Percentiles rank a stretch among this genome's conserved stretches.
Conservation (phyloP, 1,139 yeast genomes). For the Lipomyces yarrowii region DNA sequence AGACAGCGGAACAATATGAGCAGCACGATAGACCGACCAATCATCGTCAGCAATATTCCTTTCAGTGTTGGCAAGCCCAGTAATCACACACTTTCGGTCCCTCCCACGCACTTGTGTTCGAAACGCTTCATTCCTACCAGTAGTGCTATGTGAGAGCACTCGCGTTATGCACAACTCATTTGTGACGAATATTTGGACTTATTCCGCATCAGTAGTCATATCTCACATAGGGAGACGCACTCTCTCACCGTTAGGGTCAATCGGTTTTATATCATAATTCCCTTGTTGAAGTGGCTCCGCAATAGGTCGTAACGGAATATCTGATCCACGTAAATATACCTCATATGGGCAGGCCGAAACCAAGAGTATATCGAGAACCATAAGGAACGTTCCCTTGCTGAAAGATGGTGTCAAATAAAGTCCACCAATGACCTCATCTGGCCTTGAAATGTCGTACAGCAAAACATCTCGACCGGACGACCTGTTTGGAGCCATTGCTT, state of each 20-base stretch:
- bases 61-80: neutral
- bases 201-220: neutral
- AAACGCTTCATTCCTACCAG: neutral
- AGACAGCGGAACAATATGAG: neutral
- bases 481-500: neutral
- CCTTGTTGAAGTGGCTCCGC: neutral
- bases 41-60: neutral
- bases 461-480: neutral
- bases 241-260: neutral
- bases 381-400: neutral
- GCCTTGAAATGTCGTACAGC: neutral
- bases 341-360: neutral
- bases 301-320: neutral
- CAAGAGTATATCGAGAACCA: neutral
- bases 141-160: neutral
- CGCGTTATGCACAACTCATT: neutral
- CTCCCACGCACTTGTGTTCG: neutral
- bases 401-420: neutral
- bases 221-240: neutral
- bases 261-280: neutral
- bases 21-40: neutral
- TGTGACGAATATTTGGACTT: neutral
- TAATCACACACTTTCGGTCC: neutral
- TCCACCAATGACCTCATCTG: neutral
- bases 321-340: neutral